These are phyloP conservation scores for Pseudozyma sp. DNA, from an alignment of 1,284 basidiomycete genomes.

Conservation along the genomic window DNA sequence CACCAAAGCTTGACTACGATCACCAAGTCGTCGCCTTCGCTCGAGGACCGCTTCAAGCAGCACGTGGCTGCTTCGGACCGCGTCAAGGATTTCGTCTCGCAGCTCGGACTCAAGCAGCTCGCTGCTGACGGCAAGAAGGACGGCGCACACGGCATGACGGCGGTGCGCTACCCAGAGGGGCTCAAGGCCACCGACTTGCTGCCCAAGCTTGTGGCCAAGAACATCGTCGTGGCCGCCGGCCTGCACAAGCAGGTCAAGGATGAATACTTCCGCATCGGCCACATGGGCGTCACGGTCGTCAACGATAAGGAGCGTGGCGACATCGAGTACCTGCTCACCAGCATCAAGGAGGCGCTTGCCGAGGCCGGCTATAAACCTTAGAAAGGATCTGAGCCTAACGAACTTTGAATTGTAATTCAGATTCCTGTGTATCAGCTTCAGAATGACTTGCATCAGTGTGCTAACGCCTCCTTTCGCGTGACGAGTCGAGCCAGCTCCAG, in stretches of 20 bases:
- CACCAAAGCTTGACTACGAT: constrained; percentile 83
- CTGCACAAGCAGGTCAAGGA: constrained; percentile 88
- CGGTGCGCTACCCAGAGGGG: constrained; percentile 64
- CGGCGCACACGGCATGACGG: constrained; percentile 68
- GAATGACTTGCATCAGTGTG: no score
- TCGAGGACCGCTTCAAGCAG: constrained; percentile 82
- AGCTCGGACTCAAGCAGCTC: constrained; percentile 75
- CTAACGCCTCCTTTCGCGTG: no score
- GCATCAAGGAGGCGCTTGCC: constrained; percentile 74
- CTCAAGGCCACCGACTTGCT: constrained; percentile 60
- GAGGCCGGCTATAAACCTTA: constrained; percentile 70
- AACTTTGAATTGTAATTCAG: not conserved
- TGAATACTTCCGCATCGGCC: constrained; percentile 73
- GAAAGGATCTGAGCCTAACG: not conserved
- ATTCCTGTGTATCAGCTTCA: no score
- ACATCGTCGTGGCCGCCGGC: constrained; percentile 88
- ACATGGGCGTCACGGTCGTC: constrained; percentile 89
- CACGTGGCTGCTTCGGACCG: constrained; percentile 81
- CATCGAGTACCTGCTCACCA: constrained; percentile 79
- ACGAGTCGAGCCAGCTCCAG: constrained; percentile 21
- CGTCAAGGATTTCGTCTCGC: constrained; percentile 77
- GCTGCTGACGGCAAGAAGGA: constrained; percentile 63
- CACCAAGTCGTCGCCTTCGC: constrained; percentile 72
- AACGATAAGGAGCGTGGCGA: constrained; percentile 74
- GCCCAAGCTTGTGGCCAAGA: constrained; percentile 74